phyloP scores from a whole-genome alignment of 495 filamentous ascomycete genomes.

The Xylaria sp. region DNA sequence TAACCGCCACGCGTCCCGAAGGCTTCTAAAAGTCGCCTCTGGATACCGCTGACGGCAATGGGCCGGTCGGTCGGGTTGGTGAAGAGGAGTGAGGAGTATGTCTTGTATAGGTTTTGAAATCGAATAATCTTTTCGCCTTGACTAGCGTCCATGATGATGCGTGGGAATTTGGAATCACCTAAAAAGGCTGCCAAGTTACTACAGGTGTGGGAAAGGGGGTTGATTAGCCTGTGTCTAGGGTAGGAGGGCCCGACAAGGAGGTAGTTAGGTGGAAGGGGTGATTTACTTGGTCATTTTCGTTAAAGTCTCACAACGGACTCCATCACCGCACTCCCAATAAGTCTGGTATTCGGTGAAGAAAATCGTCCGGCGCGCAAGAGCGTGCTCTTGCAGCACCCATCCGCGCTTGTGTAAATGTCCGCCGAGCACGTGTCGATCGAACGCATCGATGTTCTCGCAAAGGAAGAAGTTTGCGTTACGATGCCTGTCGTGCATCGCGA shows the following conservation, averaged over 20 bases:
- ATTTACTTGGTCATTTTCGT: constrained; percentile 35
- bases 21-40: constrained; percentile 30
- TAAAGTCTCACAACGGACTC: constrained; percentile 38
- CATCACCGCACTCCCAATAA: constrained; percentile 46
- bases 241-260: background rate
- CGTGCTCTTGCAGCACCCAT: constrained; percentile 49
- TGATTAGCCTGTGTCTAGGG: background rate
- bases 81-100: constrained; percentile 34
- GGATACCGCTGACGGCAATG: constrained; percentile 35
- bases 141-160: constrained; percentile 20
- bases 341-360: constrained; percentile 42
- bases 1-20: constrained; percentile 27
- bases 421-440: constrained; percentile 34
- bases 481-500: background rate
- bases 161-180: constrained; percentile 30
- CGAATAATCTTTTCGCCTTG: constrained; percentile 34
- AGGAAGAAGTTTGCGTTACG: constrained; percentile 26
- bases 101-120: constrained; percentile 35
- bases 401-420: constrained; percentile 39
- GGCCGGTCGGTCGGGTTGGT: constrained; percentile 30
- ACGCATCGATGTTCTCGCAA: constrained; percentile 38
- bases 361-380: constrained; percentile 44
- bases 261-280: background rate
- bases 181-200: constrained; percentile 30
- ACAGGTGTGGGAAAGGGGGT: background rate